These are phyloP conservation scores for Vinca major DNA, from an alignment of 305 asterid genomes.

Conservation along the genomic window DNA sequence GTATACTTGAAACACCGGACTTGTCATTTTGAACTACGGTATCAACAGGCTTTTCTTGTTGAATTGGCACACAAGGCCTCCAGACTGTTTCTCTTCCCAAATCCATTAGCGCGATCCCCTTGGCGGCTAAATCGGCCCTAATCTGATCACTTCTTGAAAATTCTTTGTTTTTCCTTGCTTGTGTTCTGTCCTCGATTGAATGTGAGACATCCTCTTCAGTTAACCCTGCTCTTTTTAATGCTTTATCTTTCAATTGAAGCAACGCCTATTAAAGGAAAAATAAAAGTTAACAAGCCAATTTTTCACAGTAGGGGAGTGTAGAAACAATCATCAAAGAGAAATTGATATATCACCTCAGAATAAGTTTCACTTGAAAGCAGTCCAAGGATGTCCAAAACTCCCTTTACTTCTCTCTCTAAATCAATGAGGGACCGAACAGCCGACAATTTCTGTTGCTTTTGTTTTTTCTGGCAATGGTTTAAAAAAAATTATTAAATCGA, in stretches of 20 bases:
- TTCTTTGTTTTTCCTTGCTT: slow-evolving; percentile 54
- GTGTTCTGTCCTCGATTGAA: slow-evolving; percentile 46
- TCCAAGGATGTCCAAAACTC: slow-evolving; percentile 54
- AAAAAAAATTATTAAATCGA: slow-evolving; percentile 5
- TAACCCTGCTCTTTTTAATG: slow-evolving; percentile 53
- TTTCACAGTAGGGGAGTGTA: not conserved
- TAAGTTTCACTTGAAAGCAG: slow-evolving; percentile 49
- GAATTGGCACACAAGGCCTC: slow-evolving; percentile 67
- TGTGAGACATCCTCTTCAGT: slow-evolving; percentile 49
- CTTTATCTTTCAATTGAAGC: slow-evolving; percentile 64
- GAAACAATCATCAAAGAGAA: not conserved
- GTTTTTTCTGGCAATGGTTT: slow-evolving; percentile 42
- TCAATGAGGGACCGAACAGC: slow-evolving; percentile 35
- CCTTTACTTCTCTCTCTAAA: slow-evolving; percentile 43
- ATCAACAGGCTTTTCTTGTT: slow-evolving; percentile 22
- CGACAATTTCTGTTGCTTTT: slow-evolving; percentile 39
- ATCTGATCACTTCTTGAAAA: slow-evolving; percentile 56
- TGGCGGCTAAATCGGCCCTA: slow-evolving; percentile 45
- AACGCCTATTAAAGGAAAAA: slow-evolving; percentile 33
- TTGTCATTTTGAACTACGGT: slow-evolving; percentile 2
- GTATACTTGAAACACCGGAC: slow-evolving; percentile 11
- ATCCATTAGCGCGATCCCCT: slow-evolving; percentile 78
- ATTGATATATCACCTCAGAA: slow-evolving; percentile 44
- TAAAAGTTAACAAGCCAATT: not conserved
- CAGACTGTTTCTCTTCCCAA: slow-evolving; percentile 62